Percentiles rank a stretch among this genome's conserved stretches.
These are phyloP conservation scores for Sphagnum tenellum DNA, from an alignment of 225 moss, liverwort and hornwort genomes.

Conservation along the genomic window DNA sequence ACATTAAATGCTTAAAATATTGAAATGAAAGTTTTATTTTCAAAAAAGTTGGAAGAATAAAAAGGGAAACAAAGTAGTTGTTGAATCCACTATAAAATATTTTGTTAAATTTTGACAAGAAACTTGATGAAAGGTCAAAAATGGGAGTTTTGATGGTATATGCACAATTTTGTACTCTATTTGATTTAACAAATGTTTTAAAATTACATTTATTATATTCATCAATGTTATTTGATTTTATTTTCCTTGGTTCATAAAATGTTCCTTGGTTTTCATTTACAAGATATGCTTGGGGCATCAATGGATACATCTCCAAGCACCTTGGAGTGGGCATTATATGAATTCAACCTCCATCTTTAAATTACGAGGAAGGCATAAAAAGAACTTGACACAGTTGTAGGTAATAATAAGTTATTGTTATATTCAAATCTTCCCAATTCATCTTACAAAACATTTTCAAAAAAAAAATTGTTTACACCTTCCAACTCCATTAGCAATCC, in stretches of 20 bases:
- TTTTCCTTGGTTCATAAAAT: neutral
- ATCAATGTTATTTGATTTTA: too few relatives aligned
- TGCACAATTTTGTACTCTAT: too few relatives aligned
- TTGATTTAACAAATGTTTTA: too few relatives aligned
- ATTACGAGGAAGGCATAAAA: neutral
- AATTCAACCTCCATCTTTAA: neutral
- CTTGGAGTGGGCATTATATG: neutral
- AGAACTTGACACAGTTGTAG: too few relatives aligned
- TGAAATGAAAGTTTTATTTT: neutral
- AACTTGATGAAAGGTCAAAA: neutral
- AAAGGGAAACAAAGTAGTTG: too few relatives aligned
- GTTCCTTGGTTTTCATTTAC: neutral
- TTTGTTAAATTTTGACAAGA: neutral
- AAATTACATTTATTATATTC: too few relatives aligned
- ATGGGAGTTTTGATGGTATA: slow-evolving; percentile 1
- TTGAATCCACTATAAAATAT: neutral
- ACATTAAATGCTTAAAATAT: neutral
- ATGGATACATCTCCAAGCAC: neutral
- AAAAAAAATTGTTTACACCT: too few relatives aligned
- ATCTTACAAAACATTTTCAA: too few relatives aligned
- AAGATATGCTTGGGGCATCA: neutral
- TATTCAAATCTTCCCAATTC: too few relatives aligned
- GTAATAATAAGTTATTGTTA: too few relatives aligned
- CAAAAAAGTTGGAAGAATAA: neutral
- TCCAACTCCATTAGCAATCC: too few relatives aligned